A percentile compares a stretch with the other conserved stretches of the same genome.
Conservation (phyloP, 139 green algal species). For the Coccomyxa sp. region DNA sequence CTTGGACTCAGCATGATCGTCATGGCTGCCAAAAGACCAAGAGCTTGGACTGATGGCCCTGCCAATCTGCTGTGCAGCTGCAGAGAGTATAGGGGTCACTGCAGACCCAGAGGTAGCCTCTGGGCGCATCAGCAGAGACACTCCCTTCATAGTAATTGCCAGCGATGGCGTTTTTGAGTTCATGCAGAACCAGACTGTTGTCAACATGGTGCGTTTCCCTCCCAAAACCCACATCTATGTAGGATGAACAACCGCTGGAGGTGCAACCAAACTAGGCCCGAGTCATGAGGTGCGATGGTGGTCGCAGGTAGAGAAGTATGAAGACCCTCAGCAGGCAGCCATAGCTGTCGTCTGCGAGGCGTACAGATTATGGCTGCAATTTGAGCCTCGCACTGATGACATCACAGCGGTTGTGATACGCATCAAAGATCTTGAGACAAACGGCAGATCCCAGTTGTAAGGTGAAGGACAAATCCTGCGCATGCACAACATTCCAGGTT, state of each 20-base stretch:
- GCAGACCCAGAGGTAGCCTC: constrained; percentile 82
- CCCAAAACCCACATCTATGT: neutral
- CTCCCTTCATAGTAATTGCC: constrained; percentile 84
- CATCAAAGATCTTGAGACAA: constrained; percentile 32
- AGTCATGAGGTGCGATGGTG: neutral
- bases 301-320: constrained; percentile 43
- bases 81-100: constrained; percentile 87
- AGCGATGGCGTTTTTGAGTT: constrained; percentile 97
- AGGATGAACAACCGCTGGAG: neutral
- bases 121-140: constrained; percentile 36
- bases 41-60: no score
- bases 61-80: constrained; percentile 62
- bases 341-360: constrained; percentile 68
- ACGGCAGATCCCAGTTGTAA: neutral
- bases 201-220: constrained; percentile 71
- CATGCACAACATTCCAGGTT: no score
- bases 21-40: no score
- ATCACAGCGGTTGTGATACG: constrained; percentile 86
- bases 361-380: constrained; percentile 85
- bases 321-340: constrained; percentile 69
- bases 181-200: constrained; percentile 77
- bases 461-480: no score
- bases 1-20: no score
- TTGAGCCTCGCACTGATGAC: constrained; percentile 92
- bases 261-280: neutral